Percentiles rank a stretch among this genome's conserved stretches.
Evolutionary conservation across 1,284 basidiomycete genomes (phyloP).

Genomic region (Agaricales sp.): DNA sequence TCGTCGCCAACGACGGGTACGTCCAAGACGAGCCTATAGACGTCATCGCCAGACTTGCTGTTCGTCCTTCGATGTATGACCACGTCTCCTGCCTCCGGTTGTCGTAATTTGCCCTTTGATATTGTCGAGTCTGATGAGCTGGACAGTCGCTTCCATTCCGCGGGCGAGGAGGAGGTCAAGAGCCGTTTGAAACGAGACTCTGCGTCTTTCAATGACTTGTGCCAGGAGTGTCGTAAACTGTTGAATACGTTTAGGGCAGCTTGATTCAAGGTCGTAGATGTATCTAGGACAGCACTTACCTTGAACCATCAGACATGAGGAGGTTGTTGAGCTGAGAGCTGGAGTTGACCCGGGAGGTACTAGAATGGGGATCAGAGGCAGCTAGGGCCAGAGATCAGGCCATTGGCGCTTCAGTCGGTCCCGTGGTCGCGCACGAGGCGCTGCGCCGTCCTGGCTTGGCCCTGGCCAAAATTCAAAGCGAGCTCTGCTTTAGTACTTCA

Average conservation of each 20-base stretch:
- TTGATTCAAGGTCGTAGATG: conserved; percentile 6
- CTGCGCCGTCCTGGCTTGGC: no score
- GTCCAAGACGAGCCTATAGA: conserved; percentile 80
- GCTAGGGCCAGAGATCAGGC: no score
- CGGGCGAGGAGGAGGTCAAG: conserved; percentile 47
- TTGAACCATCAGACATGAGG: conserved; percentile 28
- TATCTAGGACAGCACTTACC: conserved; percentile 18
- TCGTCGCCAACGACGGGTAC: conserved; percentile 52
- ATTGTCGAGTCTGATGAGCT: conserved; percentile 31
- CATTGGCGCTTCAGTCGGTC: not conserved
- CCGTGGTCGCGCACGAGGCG: not conserved
- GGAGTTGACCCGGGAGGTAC: no score
- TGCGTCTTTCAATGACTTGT: conserved; percentile 55
- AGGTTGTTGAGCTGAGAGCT: not conserved
- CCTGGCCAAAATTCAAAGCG: no score
- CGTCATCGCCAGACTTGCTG: conserved; percentile 57
- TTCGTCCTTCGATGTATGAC: conserved; percentile 52
- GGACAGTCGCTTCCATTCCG: conserved; percentile 65
- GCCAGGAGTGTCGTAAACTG: conserved; percentile 71
- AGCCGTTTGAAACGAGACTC: conserved; percentile 63
- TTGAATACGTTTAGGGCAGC: no score
- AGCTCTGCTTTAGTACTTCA: no score
- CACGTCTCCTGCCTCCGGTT: conserved; percentile 56
- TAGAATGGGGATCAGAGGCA: not conserved
- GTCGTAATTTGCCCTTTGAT: conserved; percentile 51